phyloP scores from a whole-genome alignment of 2,329 filamentous ascomycete genomes.

The Zymoseptoria tritici region DNA sequence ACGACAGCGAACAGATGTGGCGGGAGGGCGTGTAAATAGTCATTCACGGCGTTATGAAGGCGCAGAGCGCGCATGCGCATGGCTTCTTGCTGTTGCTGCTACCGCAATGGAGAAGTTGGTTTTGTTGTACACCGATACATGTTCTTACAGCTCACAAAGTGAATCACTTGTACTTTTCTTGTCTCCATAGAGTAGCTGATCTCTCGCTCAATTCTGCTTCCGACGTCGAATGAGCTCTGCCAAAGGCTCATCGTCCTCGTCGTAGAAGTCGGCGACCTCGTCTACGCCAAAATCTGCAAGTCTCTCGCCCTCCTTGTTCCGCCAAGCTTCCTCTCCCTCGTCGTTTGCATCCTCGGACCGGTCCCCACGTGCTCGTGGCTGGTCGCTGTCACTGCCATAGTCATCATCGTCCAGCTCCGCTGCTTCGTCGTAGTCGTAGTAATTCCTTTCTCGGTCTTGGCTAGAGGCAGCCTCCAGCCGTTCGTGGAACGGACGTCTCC shows the following conservation, averaged over 20 bases:
- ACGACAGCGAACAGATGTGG: neutral
- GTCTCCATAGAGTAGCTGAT: too few species aligned
- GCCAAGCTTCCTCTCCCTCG: constrained; percentile 56
- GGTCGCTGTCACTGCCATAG: constrained; percentile 32
- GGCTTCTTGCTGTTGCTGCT: neutral
- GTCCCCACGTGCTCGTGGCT: constrained; percentile 22
- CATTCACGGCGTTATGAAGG: neutral
- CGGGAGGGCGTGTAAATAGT: neutral
- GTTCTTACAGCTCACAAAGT: neutral
- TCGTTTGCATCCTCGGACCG: constrained; percentile 14
- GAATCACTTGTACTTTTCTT: neutral
- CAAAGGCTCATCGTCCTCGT: constrained; percentile 63
- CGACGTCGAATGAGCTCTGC: constrained; percentile 58
- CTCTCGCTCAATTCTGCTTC: constrained; percentile 20
- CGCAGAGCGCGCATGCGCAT: neutral
- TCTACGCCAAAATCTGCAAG: constrained; percentile 74
- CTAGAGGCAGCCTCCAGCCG: constrained; percentile 28
- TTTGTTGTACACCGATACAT: neutral
- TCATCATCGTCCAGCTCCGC: constrained; percentile 40
- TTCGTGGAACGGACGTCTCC: constrained; percentile 37
- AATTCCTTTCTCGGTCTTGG: constrained; percentile 9
- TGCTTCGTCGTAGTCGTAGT: constrained; percentile 17
- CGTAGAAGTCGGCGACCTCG: constrained; percentile 62
- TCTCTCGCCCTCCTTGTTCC: constrained; percentile 66
- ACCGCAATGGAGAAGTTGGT: neutral